Base-by-base conservation (phyloP, 352 stramenopile genomes). In the Lagenidium giganteum region DNA sequence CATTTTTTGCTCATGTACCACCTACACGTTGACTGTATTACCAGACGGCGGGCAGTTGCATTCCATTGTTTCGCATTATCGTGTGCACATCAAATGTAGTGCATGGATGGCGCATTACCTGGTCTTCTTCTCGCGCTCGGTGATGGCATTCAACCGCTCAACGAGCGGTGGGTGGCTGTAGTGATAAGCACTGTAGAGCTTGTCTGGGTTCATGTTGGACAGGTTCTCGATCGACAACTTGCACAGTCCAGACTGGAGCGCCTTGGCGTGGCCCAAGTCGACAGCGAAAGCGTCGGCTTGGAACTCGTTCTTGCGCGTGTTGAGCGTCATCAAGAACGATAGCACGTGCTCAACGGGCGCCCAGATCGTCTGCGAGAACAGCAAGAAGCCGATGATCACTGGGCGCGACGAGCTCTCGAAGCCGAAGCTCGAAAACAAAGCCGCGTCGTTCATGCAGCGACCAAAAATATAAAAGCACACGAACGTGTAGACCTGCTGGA, bases 151-250 rank as follows among this genome's bases (percentile, higher is more conserved):
- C 7, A 99, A 72, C 12, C 96, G 82, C 61, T 99, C 93, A 3
- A 98, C 79, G 25, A 99, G 70, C 30, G 95, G 93, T 25, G 96
- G 96, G 65, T 99, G 96, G 55, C 76, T 97, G 72, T 99, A 98
- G 74, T 99, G 95, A 61, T 98, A 98, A 11, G 83, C 88, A 25
- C 80, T 95, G 71, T 98, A 98, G 54, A 93, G 83, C 43, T 41
- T 52, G 68, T 98, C 95, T 28, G 92, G 87, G 60, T 96, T 97
- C 89, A 99, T 97, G 57, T 97, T 97, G 54, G 83, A 84, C 20
- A 99, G 67, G 62, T 99, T 99, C 62, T 98, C 95, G 43, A 98
- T 80, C 62, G 91, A 83, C 36, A 99, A 95, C 75, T 99, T 99
- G 34, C 88, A 94, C 28, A 99, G 80, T 5, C 95, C 96, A 24